Percentiles rank a stretch among this genome's conserved stretches.
These are phyloP conservation scores for Diaporthe sp. DNA, from an alignment of 2,329 filamentous ascomycete species.

Conservation along the genomic window DNA sequence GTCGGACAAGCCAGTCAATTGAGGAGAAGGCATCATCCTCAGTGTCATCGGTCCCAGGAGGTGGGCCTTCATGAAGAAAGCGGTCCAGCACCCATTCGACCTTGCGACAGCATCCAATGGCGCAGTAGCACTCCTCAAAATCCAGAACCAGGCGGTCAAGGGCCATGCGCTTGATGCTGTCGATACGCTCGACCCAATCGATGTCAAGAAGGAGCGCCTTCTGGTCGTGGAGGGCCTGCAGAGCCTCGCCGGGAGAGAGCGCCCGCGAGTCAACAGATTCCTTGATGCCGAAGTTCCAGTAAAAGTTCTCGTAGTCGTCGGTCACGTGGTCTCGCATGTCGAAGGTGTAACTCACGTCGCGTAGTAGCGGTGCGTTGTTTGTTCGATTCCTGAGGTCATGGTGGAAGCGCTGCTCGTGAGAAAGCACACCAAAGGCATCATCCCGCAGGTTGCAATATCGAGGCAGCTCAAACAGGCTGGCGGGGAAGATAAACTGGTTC, in stretches of 20 bases:
- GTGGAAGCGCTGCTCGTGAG: background rate
- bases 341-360: constrained; percentile 31
- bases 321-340: constrained; percentile 27
- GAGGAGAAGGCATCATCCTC: background rate
- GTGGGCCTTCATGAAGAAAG: background rate
- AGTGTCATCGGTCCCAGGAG: background rate
- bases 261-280: background rate
- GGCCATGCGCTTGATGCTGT: constrained; percentile 26
- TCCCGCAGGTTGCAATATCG: background rate
- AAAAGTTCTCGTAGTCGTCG: background rate
- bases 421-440: too few relatives aligned
- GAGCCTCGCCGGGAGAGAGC: background rate
- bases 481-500: constrained; percentile 28
- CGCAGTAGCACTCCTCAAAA: constrained; percentile 29
- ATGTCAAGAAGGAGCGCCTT: background rate
- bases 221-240: constrained; percentile 13
- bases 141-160: constrained; percentile 24
- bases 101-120: constrained; percentile 28
- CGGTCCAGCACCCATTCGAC: constrained; percentile 25
- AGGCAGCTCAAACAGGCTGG: background rate
- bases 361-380: constrained; percentile 1
- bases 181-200: constrained; percentile 22
- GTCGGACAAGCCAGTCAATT: background rate
- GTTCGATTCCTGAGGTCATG: background rate
- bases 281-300: background rate